Percentiles rank a stretch among this genome's conserved stretches.
Conservation (phyloP, 192 early-diverging fungal genomes). For the Coemansia sp. region DNA sequence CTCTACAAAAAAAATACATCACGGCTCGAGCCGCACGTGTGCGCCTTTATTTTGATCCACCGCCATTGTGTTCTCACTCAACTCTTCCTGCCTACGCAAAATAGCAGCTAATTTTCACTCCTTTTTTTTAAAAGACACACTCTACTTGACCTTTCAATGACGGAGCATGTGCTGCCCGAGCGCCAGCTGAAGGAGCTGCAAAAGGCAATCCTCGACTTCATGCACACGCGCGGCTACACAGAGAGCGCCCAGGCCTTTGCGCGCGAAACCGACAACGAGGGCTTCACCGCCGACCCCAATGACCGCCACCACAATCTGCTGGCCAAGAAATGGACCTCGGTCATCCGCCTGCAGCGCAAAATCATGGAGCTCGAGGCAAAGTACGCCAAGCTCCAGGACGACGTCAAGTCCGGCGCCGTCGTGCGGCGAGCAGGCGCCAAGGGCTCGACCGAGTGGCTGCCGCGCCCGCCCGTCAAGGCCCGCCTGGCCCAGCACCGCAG, state of each 20-base stretch:
- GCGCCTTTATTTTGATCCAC: too few species aligned
- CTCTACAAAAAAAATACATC: too few species aligned
- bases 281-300: slow-evolving; percentile 70
- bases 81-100: not conserved
- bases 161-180: slow-evolving; percentile 56
- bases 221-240: slow-evolving; percentile 70
- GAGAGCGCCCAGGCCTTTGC: slow-evolving; percentile 67
- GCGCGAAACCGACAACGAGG: slow-evolving; percentile 68
- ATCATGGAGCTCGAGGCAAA: slow-evolving; percentile 92
- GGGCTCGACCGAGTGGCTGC: slow-evolving; percentile 73
- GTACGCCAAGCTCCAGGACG: slow-evolving; percentile 72
- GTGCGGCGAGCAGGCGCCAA: slow-evolving; percentile 51
- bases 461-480: slow-evolving; percentile 74
- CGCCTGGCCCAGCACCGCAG: slow-evolving; percentile 74
- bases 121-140: not conserved
- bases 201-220: slow-evolving; percentile 83
- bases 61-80: too few species aligned
- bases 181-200: slow-evolving; percentile 74
- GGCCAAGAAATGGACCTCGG: slow-evolving; percentile 88
- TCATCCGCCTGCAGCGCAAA: slow-evolving; percentile 91
- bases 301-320: slow-evolving; percentile 55
- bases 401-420: slow-evolving; percentile 58
- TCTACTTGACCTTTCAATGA: not conserved
- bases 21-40: too few species aligned
- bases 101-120: not conserved